Conservation (phyloP, 768 basidiomycete genomes). For the Panus rudis region DNA sequence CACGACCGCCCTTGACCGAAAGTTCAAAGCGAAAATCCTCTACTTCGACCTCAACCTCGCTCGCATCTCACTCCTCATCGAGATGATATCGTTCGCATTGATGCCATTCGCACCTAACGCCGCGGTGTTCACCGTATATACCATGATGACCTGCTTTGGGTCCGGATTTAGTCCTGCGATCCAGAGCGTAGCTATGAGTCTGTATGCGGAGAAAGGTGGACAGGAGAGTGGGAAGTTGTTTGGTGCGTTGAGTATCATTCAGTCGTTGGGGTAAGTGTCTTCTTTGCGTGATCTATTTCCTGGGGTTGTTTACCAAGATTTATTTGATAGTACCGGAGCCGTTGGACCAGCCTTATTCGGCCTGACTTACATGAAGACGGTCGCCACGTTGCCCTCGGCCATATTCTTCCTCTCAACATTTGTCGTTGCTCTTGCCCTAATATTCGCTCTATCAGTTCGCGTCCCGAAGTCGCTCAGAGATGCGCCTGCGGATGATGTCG, state of each 20-base stretch:
- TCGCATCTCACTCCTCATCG: conserved; percentile 52
- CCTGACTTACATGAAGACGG: conserved; percentile 62
- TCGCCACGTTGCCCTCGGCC: conserved; percentile 57
- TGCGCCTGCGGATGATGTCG: no score
- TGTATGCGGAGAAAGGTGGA: conserved; percentile 49
- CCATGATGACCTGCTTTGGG: conserved; percentile 49
- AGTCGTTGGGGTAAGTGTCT: conserved; percentile 50
- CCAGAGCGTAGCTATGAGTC: conserved; percentile 64
- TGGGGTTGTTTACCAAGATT: neutral
- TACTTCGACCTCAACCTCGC: conserved; percentile 67
- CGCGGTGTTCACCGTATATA: conserved; percentile 43
- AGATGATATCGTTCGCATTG: conserved; percentile 41
- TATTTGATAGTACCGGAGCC: conserved; percentile 46
- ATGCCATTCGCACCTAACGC: conserved; percentile 38
- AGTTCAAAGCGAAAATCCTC: conserved; percentile 29
- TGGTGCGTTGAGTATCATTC: conserved; percentile 71
- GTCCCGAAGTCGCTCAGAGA: conserved; percentile 21
- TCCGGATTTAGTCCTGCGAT: conserved; percentile 58
- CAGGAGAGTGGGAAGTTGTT: conserved; percentile 70
- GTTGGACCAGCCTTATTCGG: conserved; percentile 71
- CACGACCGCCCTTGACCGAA: conserved; percentile 5
- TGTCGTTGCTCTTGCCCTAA: conserved; percentile 34
- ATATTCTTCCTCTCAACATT: conserved; percentile 56
- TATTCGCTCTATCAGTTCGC: conserved; percentile 41
- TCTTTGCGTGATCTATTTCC: neutral